These are phyloP conservation scores for Penicillium coprophilum DNA, from an alignment of 495 filamentous ascomycete genomes.

Conservation along the genomic window DNA sequence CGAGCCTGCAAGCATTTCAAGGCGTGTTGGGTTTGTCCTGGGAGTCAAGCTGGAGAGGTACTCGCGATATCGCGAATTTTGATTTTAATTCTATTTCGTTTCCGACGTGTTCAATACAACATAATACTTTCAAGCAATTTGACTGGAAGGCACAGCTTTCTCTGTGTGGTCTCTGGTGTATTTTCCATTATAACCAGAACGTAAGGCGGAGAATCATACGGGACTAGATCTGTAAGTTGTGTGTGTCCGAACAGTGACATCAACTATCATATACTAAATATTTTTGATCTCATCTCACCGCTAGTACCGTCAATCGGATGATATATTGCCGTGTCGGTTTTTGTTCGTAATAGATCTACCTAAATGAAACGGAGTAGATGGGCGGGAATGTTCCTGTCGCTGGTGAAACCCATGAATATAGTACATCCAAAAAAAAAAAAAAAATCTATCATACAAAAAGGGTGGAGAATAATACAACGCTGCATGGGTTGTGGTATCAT, in stretches of 20 bases:
- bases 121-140: conserved; percentile 24
- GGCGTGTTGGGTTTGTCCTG: conserved; percentile 22
- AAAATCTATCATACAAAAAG: conserved; percentile 27
- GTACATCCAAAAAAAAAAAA: conserved; percentile 7
- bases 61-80: conserved; percentile 23
- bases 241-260: neutral
- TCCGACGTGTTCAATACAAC: conserved; percentile 22
- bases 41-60: conserved; percentile 20
- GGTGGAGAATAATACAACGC: conserved; percentile 13
- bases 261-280: neutral
- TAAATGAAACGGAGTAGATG: neutral
- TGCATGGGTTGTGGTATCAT: conserved; percentile 45
- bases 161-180: neutral
- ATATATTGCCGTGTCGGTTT: neutral
- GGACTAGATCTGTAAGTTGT: neutral
- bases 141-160: neutral
- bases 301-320: neutral
- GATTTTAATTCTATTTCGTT: conserved; percentile 22
- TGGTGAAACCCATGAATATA: neutral
- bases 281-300: neutral
- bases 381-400: neutral
- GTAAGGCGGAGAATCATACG: neutral
- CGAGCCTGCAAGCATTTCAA: conserved; percentile 20
- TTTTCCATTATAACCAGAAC: neutral
- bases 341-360: neutral